Evolutionary conservation across 805 yeast genomes (phyloP), one percentile per base, ranked within the genome.

Genomic region (Starmera dryadoides): DNA sequence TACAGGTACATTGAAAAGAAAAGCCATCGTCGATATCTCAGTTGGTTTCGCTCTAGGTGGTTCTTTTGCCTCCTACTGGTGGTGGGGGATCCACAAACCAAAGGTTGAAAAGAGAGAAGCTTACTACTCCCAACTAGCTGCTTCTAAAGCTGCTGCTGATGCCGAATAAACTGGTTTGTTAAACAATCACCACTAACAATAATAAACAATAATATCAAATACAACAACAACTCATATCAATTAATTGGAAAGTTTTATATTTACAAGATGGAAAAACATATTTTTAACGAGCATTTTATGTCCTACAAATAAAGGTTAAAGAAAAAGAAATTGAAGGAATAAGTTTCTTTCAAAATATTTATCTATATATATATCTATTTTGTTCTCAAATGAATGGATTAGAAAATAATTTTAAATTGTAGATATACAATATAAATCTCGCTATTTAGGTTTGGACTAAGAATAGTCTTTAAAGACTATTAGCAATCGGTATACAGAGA

Each of bases 51-150:
- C 69, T 45, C 51, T 75, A 47, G 91, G 91, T 41, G 65, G 75
- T 43, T 75, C 62, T 30, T 74, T 79, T 56, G 88, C 81, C 45
- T 68, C 73, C 48, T 75, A 72, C 66, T 88, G 91, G 93, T 83
- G 95, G 86, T 78, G 79, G 75, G 85, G 77, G 22, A 71, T 66
- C 77, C 97, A 89, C 82, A 80, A 75, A 71, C 75, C 79, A 29
- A 52, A 71, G 44, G 83, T 86, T 42, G 73, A 72, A 50, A 73
- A 68, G 57, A 85, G 96, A 76, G 97, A 89, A 64, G 79, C 76
- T 42, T 87, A 78, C 77, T 89, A 89, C 68, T 57, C 57, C 36
- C 44, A 53, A 30, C 42, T 53, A 41, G 63, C 58, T 33, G 36
- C 37, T 20, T 34, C 42, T 30, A 43, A 36, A 31, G 49, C 49